These are phyloP conservation scores for Fusarium chlamydosporum DNA, from an alignment of 2,329 filamentous ascomycete genomes.

Conservation along the genomic window DNA sequence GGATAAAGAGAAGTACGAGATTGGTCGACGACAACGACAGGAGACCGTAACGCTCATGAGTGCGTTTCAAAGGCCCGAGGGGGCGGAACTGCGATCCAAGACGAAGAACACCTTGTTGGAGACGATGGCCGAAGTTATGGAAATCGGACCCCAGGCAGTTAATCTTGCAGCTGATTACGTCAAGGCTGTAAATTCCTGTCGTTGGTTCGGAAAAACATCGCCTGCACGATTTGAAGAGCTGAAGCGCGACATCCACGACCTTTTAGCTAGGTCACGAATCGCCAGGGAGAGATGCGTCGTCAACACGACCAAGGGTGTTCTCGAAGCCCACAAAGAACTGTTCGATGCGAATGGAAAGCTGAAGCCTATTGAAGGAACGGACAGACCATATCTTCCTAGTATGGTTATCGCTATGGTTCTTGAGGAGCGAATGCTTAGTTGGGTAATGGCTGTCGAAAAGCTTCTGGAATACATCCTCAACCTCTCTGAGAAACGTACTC, in stretches of 20 bases:
- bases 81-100: slow-evolving; percentile 51
- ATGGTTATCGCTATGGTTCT: slow-evolving; percentile 64
- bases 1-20: slow-evolving; percentile 31
- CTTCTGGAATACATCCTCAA: slow-evolving; percentile 57
- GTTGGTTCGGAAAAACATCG: slow-evolving; percentile 51
- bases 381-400: slow-evolving; percentile 54
- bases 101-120: slow-evolving; percentile 53
- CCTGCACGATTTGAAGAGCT: slow-evolving; percentile 45
- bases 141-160: slow-evolving; percentile 46
- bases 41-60: slow-evolving; percentile 55
- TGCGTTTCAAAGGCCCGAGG: slow-evolving; percentile 57
- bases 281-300: slow-evolving; percentile 48
- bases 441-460: slow-evolving; percentile 50
- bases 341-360: slow-evolving; percentile 60
- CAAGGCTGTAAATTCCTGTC: slow-evolving; percentile 49
- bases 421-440: slow-evolving; percentile 59
- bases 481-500: slow-evolving; percentile 55
- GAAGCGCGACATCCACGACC: slow-evolving; percentile 35
- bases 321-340: slow-evolving; percentile 57
- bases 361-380: slow-evolving; percentile 45
- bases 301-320: slow-evolving; percentile 58
- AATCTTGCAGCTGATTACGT: slow-evolving; percentile 47
- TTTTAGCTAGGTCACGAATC: slow-evolving; percentile 48
- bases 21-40: slow-evolving; percentile 50
- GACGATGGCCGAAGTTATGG: slow-evolving; percentile 50